These are phyloP conservation scores for Aspergillus ruber DNA, from an alignment of 2,329 filamentous ascomycete species.

Conservation along the genomic window DNA sequence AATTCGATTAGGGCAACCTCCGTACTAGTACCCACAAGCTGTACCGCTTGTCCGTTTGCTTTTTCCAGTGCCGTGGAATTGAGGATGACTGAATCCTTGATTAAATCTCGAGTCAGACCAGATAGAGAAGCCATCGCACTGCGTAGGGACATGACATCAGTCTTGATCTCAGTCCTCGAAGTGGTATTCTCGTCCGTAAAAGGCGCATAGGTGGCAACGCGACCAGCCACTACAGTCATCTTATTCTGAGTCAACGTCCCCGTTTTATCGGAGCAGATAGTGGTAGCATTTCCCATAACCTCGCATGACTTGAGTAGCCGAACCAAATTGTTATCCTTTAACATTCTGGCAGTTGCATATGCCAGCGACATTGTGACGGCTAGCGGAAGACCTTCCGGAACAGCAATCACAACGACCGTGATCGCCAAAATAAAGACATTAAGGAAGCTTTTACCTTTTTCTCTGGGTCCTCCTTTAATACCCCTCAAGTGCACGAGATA, in stretches of 20 bases:
- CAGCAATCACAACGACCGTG: slow-evolving; percentile 54
- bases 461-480: slow-evolving; percentile 39
- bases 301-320: slow-evolving; percentile 55
- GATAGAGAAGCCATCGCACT: slow-evolving; percentile 46
- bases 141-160: slow-evolving; percentile 6
- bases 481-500: slow-evolving; percentile 59
- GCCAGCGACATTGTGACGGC: slow-evolving; percentile 57
- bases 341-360: slow-evolving; percentile 58
- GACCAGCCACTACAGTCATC: slow-evolving; percentile 53
- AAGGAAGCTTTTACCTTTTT: slow-evolving; percentile 52
- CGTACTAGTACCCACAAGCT: slow-evolving; percentile 70
- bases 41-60: slow-evolving; percentile 47
- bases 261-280: slow-evolving; percentile 61
- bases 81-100: slow-evolving; percentile 59
- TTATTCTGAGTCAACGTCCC: slow-evolving; percentile 60
- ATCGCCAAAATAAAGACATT: slow-evolving; percentile 54
- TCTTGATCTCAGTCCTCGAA: too few species aligned
- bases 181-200: too few species aligned
- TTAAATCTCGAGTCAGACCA: slow-evolving; percentile 47
- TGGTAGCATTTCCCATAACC: slow-evolving; percentile 60
- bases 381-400: slow-evolving; percentile 55
- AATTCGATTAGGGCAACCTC: slow-evolving; percentile 68
- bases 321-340: slow-evolving; percentile 58
- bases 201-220: too few species aligned
- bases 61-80: slow-evolving; percentile 67